A percentile compares a stretch with the other conserved stretches of the same genome.
Conservation (phyloP, 1,284 basidiomycete genomes). For the Thelephora terrestris region DNA sequence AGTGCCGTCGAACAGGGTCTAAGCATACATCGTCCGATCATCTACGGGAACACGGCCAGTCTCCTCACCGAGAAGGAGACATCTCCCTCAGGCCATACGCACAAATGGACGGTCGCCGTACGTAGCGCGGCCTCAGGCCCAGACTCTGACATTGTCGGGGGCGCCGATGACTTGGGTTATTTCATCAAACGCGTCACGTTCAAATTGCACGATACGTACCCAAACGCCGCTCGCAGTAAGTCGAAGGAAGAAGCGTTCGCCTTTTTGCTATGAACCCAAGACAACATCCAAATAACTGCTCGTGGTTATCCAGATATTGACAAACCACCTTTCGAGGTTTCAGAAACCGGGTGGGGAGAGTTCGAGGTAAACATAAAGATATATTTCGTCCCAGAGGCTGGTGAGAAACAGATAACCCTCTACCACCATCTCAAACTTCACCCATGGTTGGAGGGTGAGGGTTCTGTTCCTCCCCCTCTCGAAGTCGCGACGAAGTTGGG, state of each 20-base stretch:
- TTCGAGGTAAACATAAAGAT: conserved; percentile 95
- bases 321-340: conserved; percentile 88
- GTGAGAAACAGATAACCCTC: conserved; percentile 82
- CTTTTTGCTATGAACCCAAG: neutral
- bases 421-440: conserved; percentile 96
- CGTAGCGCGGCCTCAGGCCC: conserved; percentile 63
- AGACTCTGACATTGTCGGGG: conserved; percentile 67
- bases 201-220: conserved; percentile 95
- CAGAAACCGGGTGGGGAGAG: conserved; percentile 99
- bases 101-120: conserved; percentile 94
- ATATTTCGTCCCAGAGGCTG: conserved; percentile 85
- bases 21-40: conserved; percentile 82
- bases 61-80: conserved; percentile 75
- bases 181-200: conserved; percentile 95
- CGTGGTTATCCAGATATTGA: conserved; percentile 61
- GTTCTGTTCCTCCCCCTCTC: conserved; percentile 50
- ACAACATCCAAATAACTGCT: neutral
- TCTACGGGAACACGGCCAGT: conserved; percentile 93
- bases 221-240: conserved; percentile 84
- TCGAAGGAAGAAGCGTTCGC: conserved; percentile 6
- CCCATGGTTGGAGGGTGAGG: conserved; percentile 60
- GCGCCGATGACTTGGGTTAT: conserved; percentile 79
- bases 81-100: conserved; percentile 72
- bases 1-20: conserved; percentile 50
- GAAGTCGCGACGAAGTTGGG: conserved; percentile 54